These are phyloP conservation scores for Tricholoma hemisulphureum DNA, from an alignment of 768 basidiomycete species.

Conservation along the genomic window DNA sequence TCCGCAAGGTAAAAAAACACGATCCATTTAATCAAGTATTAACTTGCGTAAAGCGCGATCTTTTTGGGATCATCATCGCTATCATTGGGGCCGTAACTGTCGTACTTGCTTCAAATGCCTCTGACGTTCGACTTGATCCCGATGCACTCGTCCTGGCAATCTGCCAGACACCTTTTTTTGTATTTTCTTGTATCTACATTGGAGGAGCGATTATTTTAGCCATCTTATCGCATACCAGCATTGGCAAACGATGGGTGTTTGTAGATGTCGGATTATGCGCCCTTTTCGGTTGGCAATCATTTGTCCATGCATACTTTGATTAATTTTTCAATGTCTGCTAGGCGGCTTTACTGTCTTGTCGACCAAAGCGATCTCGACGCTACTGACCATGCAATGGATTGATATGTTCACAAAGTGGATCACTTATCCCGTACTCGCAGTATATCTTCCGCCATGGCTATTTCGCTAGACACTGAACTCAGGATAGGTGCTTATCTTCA, in stretches of 20 bases:
- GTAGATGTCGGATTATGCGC: constrained; percentile 90
- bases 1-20: constrained; percentile 60
- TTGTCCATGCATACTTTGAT: background rate
- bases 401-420: constrained; percentile 78
- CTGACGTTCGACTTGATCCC: constrained; percentile 68
- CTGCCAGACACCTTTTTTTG: constrained; percentile 66
- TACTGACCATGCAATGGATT: constrained; percentile 77
- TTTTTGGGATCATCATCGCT: constrained; percentile 76
- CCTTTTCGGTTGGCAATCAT: constrained; percentile 57
- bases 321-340: constrained; percentile 23
- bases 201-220: constrained; percentile 56
- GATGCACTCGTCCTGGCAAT: constrained; percentile 68
- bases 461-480: constrained; percentile 8
- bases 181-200: constrained; percentile 68
- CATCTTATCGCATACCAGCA: constrained; percentile 59
- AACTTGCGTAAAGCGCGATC: constrained; percentile 54
- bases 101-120: constrained; percentile 76
- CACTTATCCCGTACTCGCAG: constrained; percentile 75
- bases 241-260: constrained; percentile 69
- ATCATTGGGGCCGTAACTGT: constrained; percentile 90
- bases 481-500: constrained; percentile 60
- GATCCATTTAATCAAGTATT: constrained; percentile 15
- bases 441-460: constrained; percentile 26
- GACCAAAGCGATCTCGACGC: constrained; percentile 88
- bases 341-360: constrained; percentile 94